These are phyloP conservation scores for Guillardia theta DNA, from an alignment of 78 protist species.

Conservation along the genomic window DNA sequence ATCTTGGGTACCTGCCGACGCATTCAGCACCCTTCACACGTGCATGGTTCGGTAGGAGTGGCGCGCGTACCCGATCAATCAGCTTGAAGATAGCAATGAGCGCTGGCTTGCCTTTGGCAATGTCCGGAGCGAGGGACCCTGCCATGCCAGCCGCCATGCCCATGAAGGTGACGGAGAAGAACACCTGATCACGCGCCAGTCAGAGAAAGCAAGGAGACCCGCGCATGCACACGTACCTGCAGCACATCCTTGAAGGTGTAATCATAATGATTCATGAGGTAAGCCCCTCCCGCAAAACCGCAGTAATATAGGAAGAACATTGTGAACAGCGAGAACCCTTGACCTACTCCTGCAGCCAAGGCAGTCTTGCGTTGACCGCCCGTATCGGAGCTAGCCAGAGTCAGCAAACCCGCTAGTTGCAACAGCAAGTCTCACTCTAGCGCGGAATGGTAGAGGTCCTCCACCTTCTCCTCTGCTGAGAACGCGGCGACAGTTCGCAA, in stretches of 20 bases:
- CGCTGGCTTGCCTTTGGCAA: slow-evolving; percentile 3
- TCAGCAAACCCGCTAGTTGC: no score
- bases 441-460: no score
- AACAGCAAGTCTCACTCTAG: no score
- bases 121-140: neutral
- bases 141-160: slow-evolving; percentile 3
- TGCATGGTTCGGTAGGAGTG: neutral
- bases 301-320: slow-evolving; percentile 12
- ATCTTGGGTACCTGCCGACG: neutral
- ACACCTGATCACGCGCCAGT: neutral
- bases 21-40: neutral
- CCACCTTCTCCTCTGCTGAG: neutral
- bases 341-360: neutral
- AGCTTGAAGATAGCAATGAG: neutral
- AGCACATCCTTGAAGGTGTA: neutral
- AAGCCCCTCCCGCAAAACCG: neutral
- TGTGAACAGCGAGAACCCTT: slow-evolving; percentile 1
- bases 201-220: neutral
- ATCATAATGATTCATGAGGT: neutral
- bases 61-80: neutral
- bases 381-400: no score
- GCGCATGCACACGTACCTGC: no score
- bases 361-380: no score
- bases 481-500: slow-evolving; percentile 5
- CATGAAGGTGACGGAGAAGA: neutral